phyloP scores from a whole-genome alignment of 108 stramenopile genomes.

The Fistulifera solaris region DNA sequence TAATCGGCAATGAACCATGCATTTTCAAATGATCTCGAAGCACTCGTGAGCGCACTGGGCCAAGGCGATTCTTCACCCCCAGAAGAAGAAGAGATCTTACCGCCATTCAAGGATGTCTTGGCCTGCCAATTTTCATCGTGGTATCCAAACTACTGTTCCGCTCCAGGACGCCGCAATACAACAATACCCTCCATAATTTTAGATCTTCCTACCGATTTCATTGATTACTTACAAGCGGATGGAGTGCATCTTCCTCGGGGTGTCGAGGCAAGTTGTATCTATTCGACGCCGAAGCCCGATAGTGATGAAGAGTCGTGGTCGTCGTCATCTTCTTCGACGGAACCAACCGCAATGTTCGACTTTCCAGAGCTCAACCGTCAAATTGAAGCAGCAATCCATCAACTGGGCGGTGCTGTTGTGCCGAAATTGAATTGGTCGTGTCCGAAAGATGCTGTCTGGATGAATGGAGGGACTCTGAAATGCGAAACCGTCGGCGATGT shows the following conservation, averaged over 20 bases:
- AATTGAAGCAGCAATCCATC: slow-evolving; percentile 34
- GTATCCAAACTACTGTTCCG: slow-evolving; percentile 30
- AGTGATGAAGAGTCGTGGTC: slow-evolving; percentile 30
- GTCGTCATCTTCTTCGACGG: slow-evolving; percentile 2
- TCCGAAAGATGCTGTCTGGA: slow-evolving; percentile 90
- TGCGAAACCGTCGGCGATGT: slow-evolving; percentile 85
- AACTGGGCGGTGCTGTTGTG: slow-evolving; percentile 43
- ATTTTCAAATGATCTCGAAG: too few relatives aligned
- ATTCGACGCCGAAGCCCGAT: slow-evolving; percentile 12
- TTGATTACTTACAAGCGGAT: slow-evolving; percentile 69
- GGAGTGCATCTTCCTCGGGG: slow-evolving; percentile 73
- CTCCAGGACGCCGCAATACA: slow-evolving; percentile 3
- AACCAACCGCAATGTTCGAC: slow-evolving; percentile 10
- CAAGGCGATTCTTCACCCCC: too few relatives aligned
- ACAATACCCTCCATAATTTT: slow-evolving; percentile 59
- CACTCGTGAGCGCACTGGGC: too few relatives aligned
- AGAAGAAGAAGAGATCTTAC: too few relatives aligned
- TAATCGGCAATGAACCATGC: too few relatives aligned
- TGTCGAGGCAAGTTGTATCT: slow-evolving; percentile 22
- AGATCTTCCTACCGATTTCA: slow-evolving; percentile 47
- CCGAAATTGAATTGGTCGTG: slow-evolving; percentile 90
- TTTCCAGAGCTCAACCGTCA: slow-evolving; percentile 43
- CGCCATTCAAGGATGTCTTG: neutral
- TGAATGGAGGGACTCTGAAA: slow-evolving; percentile 82
- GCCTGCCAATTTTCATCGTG: slow-evolving; percentile 31